Evolutionary conservation across 78 protist genomes (phyloP).

Genomic region (Planoprotostelium fungivorum): DNA sequence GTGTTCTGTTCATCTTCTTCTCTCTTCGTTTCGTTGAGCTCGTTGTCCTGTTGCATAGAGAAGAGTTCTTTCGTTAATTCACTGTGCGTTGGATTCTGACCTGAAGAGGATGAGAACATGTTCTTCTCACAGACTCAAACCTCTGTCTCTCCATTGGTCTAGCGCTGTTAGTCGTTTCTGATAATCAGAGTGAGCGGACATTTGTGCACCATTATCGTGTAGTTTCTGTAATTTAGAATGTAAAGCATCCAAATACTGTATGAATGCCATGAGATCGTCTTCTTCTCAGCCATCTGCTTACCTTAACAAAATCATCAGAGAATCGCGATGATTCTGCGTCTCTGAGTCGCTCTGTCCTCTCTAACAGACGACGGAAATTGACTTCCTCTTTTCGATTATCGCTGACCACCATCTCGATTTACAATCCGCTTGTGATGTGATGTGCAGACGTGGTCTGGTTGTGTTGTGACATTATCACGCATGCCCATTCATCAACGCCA

Average conservation of each 20-base stretch:
- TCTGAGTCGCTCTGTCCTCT: neutral
- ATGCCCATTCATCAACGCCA: too few relatives aligned
- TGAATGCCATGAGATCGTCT: neutral
- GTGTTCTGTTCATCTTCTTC: neutral
- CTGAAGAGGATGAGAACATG: neutral
- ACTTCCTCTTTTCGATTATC: too few relatives aligned
- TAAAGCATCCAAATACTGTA: neutral
- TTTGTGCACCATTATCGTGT: neutral
- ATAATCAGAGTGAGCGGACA: neutral
- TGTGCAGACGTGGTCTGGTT: too few relatives aligned
- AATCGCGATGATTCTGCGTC: neutral
- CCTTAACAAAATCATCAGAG: neutral
- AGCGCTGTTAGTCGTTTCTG: neutral
- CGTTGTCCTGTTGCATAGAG: neutral
- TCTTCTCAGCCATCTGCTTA: neutral
- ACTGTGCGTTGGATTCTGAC: neutral
- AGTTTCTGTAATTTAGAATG: neutral
- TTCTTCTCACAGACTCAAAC: neutral
- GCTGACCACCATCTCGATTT: too few relatives aligned
- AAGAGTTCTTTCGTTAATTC: neutral
- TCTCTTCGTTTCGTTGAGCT: neutral
- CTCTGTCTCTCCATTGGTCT: neutral
- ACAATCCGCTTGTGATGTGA: too few relatives aligned
- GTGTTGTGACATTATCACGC: too few relatives aligned
- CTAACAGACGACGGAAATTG: neutral